phyloP scores from a whole-genome alignment of 495 filamentous ascomycete species.

The Hyphodiscus hymeniophilus region DNA sequence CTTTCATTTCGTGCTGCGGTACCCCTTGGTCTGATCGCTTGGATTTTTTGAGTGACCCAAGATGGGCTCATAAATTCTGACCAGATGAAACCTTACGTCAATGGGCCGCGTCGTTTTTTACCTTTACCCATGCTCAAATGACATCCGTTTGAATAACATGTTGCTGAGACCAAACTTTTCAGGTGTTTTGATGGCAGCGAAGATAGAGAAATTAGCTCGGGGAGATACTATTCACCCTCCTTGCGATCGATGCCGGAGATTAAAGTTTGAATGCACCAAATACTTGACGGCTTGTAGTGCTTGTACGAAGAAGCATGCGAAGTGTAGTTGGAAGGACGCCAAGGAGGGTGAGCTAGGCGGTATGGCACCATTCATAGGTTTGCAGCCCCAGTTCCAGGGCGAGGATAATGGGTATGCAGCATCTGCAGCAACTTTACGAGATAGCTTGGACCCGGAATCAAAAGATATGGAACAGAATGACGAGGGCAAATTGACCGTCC shows the following conservation, averaged over 20 bases:
- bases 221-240: conserved; percentile 68
- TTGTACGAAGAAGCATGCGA: conserved; percentile 83
- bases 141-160: too few species aligned
- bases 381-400: background rate
- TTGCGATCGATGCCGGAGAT: conserved; percentile 73
- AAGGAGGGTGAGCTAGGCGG: conserved; percentile 56
- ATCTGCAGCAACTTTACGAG: background rate
- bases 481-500: too few species aligned
- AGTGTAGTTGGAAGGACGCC: conserved; percentile 73
- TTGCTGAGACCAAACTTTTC: too few species aligned
- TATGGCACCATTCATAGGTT: conserved; percentile 11
- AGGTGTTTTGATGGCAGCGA: conserved; percentile 57
- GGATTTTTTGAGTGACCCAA: too few species aligned
- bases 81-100: too few species aligned
- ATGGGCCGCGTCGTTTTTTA: too few species aligned
- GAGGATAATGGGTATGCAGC: conserved; percentile 3
- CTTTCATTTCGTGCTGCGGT: too few species aligned
- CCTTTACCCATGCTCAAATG: too few species aligned
- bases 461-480: too few species aligned
- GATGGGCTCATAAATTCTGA: too few species aligned
- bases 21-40: too few species aligned
- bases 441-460: background rate
- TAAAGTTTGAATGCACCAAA: conserved; percentile 76
- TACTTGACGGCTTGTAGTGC: conserved; percentile 78
- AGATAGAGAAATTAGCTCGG: conserved; percentile 65